These are phyloP conservation scores for Iberis pinnata DNA, from an alignment of 345 rosid species.

Conservation along the genomic window DNA sequence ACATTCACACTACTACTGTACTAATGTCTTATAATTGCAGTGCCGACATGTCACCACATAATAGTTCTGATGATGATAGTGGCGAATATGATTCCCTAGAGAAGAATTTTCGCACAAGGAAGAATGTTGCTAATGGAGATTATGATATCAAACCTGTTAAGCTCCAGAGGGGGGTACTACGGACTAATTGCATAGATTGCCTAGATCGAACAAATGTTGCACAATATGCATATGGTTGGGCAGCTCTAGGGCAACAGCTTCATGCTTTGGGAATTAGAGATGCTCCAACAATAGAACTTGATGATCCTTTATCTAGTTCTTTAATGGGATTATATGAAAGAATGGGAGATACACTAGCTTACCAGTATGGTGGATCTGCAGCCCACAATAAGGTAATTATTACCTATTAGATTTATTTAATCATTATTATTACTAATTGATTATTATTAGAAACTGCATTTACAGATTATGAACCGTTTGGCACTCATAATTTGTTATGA, in stretches of 20 bases:
- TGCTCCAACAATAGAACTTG: conserved; percentile 62
- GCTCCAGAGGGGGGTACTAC: conserved; percentile 83
- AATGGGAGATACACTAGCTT: conserved; percentile 94
- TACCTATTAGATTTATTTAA: too few relatives aligned
- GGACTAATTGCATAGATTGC: conserved; percentile 99
- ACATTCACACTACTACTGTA: conserved; percentile 19
- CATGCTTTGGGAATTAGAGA: conserved; percentile 63
- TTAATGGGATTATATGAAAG: conserved; percentile 84
- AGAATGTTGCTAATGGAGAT: conserved; percentile 42
- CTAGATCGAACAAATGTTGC: conserved; percentile 99
- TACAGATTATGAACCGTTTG: too few relatives aligned
- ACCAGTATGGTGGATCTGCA: conserved; percentile 94
- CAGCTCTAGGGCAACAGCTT: conserved; percentile 90
- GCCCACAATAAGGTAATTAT: conserved; percentile 95
- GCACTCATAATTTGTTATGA: too few relatives aligned
- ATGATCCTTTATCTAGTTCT: conserved; percentile 70
- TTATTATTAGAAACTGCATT: too few relatives aligned
- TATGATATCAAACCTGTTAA: conserved; percentile 41
- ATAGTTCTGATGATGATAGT: conserved; percentile 37
- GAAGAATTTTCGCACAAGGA: conserved; percentile 37
- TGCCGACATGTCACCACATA: conserved; percentile 33
- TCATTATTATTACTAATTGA: too few relatives aligned
- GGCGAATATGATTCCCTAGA: conserved; percentile 41
- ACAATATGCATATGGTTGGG: conserved; percentile 92
- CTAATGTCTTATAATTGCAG: conserved; percentile 19